These are phyloP conservation scores for Cercospora brassicicola DNA, from an alignment of 2,329 filamentous ascomycete genomes.

Conservation along the genomic window DNA sequence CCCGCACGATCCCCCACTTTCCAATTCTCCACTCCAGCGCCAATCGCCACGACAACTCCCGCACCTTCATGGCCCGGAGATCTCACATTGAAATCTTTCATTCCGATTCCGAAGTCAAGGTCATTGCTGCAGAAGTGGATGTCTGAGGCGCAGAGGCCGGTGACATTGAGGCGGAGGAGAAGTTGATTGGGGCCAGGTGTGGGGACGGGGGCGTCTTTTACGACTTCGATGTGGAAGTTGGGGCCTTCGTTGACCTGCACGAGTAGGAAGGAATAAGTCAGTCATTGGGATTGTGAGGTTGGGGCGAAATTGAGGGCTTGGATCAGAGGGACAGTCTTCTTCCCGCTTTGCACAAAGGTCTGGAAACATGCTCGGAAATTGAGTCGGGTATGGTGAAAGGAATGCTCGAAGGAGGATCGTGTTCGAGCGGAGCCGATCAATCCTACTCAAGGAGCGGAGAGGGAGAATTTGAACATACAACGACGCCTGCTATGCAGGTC, in stretches of 20 bases:
- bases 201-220: slow-evolving; percentile 50
- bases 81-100: slow-evolving; percentile 41
- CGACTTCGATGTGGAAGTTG: slow-evolving; percentile 50
- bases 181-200: slow-evolving; percentile 54
- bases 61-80: slow-evolving; percentile 54
- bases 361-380: neutral
- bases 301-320: neutral
- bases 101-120: slow-evolving; percentile 43
- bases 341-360: too few relatives aligned
- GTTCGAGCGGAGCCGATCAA: neutral
- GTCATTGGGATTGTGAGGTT: neutral
- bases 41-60: slow-evolving; percentile 58
- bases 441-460: neutral
- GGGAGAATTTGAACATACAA: slow-evolving; percentile 25
- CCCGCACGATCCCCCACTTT: slow-evolving; percentile 54
- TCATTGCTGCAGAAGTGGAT: slow-evolving; percentile 58
- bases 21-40: slow-evolving; percentile 54
- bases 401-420: neutral
- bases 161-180: slow-evolving; percentile 58
- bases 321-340: neutral
- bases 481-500: slow-evolving; percentile 53
- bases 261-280: slow-evolving; percentile 33
- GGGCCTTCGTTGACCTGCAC: slow-evolving; percentile 49
- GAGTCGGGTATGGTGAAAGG: neutral
- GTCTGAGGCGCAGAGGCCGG: slow-evolving; percentile 59